Conservation (phyloP, 495 filamentous ascomycete genomes). For the Aeminium ludgeri region DNA sequence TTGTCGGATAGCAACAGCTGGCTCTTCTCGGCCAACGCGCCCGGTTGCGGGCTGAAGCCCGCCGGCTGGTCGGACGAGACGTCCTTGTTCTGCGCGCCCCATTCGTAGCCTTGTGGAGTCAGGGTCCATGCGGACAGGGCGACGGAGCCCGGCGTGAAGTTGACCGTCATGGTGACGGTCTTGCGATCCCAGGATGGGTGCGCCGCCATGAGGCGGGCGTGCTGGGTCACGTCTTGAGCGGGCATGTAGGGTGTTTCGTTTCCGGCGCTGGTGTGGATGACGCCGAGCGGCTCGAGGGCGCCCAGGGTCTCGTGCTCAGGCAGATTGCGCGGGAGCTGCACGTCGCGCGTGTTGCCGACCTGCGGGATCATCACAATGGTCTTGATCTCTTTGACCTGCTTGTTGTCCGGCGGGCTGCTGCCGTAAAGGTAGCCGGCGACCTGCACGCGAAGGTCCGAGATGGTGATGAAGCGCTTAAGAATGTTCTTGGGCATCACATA, state of each 20-base stretch:
- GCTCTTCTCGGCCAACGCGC: constrained; percentile 77
- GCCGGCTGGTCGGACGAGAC: constrained; percentile 76
- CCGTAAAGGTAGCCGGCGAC: constrained; percentile 94
- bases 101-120: constrained; percentile 84
- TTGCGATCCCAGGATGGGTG: constrained; percentile 85
- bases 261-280: constrained; percentile 90
- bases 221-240: constrained; percentile 81
- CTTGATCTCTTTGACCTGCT: constrained; percentile 89
- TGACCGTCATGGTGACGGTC: constrained; percentile 88
- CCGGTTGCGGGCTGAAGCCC: constrained; percentile 59
- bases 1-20: constrained; percentile 83
- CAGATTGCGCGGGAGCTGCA: constrained; percentile 79
- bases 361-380: constrained; percentile 97
- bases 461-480: constrained; percentile 94
- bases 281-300: constrained; percentile 74
- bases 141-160: constrained; percentile 96
- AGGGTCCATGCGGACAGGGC: constrained; percentile 85
- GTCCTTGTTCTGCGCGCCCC: constrained; percentile 95
- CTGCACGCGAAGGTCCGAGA: constrained; percentile 91
- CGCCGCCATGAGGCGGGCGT: constrained; percentile 68
- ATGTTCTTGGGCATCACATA: constrained; percentile 99
- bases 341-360: constrained; percentile 80
- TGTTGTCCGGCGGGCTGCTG: constrained; percentile 79
- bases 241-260: constrained; percentile 95
- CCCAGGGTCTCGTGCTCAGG: constrained; percentile 76